Base-by-base conservation (phyloP, 2,329 filamentous ascomycete genomes). In the Zymoseptoria brevis region DNA sequence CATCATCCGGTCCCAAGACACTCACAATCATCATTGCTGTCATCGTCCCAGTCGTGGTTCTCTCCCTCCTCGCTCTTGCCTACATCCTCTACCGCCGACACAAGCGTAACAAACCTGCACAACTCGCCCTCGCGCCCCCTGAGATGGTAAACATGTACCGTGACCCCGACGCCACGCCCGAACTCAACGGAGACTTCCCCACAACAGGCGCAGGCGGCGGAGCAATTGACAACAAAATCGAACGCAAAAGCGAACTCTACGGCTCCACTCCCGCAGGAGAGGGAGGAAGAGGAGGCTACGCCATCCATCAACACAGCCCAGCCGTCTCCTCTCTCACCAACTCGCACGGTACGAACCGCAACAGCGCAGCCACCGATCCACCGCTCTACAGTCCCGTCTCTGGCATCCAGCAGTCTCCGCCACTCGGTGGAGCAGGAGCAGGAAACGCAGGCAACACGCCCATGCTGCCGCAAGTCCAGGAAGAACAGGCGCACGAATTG, bases 121-220 rank as follows among this genome's bases (percentile, higher is more conserved):
- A 57, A 3, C 59, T 56, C n/a, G 58, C 61, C 6, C 55, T 57
- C 5, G 60, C 61, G 41, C 53, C 54, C 8, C 26, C 54, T 48
- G 54, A 58, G 26, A 57, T 61, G 55, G 50, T 56, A 11, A 55
- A 57, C 55, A 63, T 63, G 61, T 63, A 63, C 54, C 26, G 52
- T 3, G 55, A 60, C 24, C 51, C 51, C n/a, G 22, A 63, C 19
- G 21, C 56, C 21, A 59, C 61, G 1, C 56, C 52, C 50, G 61
- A 63, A 29, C 54, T 60, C 29, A 59, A 60, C 57, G 50, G 51
- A n/a, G 22, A 24, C 29, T 24, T 29, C 9, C 54, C 58, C 13
- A 50, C 52, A 26, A 55, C 50, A 13, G 53, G 55, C 29, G 52
- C 52, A 9, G 52, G 45, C 19, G 53, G 52, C 4, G 53, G 53